Base-by-base conservation (phyloP, 768 basidiomycete genomes). In the Tephrocybe rancida region DNA sequence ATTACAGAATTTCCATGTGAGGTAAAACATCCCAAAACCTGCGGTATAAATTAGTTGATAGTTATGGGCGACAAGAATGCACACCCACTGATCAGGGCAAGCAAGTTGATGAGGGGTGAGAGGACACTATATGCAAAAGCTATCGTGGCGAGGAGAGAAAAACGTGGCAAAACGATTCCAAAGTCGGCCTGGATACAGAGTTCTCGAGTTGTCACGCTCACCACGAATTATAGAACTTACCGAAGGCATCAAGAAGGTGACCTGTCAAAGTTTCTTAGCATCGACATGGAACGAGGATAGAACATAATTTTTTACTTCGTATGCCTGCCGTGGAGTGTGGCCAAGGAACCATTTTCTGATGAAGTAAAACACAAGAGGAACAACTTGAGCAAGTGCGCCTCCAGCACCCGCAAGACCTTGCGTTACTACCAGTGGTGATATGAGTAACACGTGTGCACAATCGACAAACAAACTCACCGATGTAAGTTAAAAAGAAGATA, bases 301-400 rank as follows among this genome's bases (percentile, higher is more conserved):
- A 44, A 3, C 54, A 66, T 64, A 19, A 65, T 69, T 16, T 5
- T 4, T 13, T 37, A 37, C 35, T 37, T 37, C 35, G 61, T 76
- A 88, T 4, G 86, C 82, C 51, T 85, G 78, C 18, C 86, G 74
- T 29, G 85, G 84, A 3, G 88, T 86, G n/a, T 83, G 78, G 3
- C 86, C 88, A 34, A 85, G 70, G 46, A 89, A 77, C 74, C 82
- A 80, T 57, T 87, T 81, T 58, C 80, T 80, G 48, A 87, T 64
- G 60, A 79, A 87, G 67, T 87, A 83, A 13, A 87, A 50, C 5
- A 80, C 55, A 8, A 89, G 64, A 7, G 79, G 74, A 29, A 75
- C 75, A 8, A 84, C 65, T 61, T 86, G 85, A 5, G 82, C 71
- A 25, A 87, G 69, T 8, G 80, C 80, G 21, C 70, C 69, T 0